phyloP scores from a whole-genome alignment of 2,329 filamentous ascomycete species.

The Curvularia eragrostidis region DNA sequence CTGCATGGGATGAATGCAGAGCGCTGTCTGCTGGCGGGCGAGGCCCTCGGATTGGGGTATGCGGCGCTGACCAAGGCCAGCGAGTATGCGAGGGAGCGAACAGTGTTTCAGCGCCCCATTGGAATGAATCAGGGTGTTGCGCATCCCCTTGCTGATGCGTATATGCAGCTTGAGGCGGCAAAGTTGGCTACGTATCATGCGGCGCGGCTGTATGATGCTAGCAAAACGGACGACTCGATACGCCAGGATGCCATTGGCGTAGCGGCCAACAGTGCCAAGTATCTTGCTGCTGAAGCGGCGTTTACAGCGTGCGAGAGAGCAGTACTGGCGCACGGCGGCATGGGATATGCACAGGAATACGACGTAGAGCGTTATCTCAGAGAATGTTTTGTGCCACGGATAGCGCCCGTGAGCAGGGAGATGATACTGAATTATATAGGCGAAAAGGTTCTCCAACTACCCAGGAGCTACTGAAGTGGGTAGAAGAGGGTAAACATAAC shows the following conservation, averaged over 20 bases:
- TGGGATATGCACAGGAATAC: conserved; percentile 69
- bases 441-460: conserved; percentile 71
- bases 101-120: conserved; percentile 64
- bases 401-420: conserved; percentile 68
- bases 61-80: conserved; percentile 59
- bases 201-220: conserved; percentile 63
- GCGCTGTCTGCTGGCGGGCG: conserved; percentile 66
- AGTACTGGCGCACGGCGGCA: conserved; percentile 64
- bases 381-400: conserved; percentile 65
- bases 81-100: conserved; percentile 57
- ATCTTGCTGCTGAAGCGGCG: conserved; percentile 66
- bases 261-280: conserved; percentile 65
- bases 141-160: conserved; percentile 65
- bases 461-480: conserved; percentile 66
- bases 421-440: conserved; percentile 79
- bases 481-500: neutral
- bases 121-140: conserved; percentile 67
- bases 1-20: conserved; percentile 60
- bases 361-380: conserved; percentile 67
- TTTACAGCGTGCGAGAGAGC: conserved; percentile 66
- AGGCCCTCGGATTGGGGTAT: conserved; percentile 81
- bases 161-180: conserved; percentile 67
- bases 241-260: conserved; percentile 56
- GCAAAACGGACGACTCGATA: conserved; percentile 31
- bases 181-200: conserved; percentile 68